phyloP scores from a whole-genome alignment of 192 early-diverging fungal genomes.

The Podila epigama region DNA sequence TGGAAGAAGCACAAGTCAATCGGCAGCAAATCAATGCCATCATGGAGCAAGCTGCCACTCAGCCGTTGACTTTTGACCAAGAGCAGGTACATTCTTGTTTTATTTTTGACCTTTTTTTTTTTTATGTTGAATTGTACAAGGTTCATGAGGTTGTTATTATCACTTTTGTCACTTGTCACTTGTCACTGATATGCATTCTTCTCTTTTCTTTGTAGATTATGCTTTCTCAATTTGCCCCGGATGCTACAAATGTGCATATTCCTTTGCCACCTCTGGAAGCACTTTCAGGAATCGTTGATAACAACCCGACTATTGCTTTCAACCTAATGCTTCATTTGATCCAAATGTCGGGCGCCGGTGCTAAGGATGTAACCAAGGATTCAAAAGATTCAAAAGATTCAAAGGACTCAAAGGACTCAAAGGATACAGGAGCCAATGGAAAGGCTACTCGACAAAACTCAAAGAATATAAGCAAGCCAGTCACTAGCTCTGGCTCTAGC shows the following conservation, averaged over 20 bases:
- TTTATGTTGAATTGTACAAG: too few species aligned
- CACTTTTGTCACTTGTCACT: neutral
- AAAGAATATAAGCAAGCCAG: constrained; percentile 3
- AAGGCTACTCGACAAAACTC: constrained; percentile 5
- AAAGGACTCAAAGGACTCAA: too few species aligned
- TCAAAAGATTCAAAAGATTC: too few species aligned
- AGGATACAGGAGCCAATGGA: constrained; percentile 2
- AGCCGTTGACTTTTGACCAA: constrained; percentile 41
- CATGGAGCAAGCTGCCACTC: constrained; percentile 38
- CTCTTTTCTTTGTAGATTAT: constrained; percentile 26
- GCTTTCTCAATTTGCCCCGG: constrained; percentile 28
- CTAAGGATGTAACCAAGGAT: neutral
- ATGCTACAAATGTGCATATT: constrained; percentile 33
- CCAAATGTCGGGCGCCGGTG: constrained; percentile 29
- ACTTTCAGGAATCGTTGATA: constrained; percentile 39
- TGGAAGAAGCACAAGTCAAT: constrained; percentile 4
- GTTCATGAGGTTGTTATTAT: neutral
- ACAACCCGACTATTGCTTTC: constrained; percentile 43
- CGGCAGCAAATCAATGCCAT: constrained; percentile 37
- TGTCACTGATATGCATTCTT: neutral
- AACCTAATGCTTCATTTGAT: constrained; percentile 42
- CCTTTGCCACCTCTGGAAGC: constrained; percentile 35
- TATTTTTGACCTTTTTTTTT: neutral
- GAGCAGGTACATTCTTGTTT: constrained; percentile 25
- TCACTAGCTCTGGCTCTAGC: too few species aligned